phyloP scores from a whole-genome alignment of 1,139 yeast genomes.

The Geotrichum restrictum region DNA sequence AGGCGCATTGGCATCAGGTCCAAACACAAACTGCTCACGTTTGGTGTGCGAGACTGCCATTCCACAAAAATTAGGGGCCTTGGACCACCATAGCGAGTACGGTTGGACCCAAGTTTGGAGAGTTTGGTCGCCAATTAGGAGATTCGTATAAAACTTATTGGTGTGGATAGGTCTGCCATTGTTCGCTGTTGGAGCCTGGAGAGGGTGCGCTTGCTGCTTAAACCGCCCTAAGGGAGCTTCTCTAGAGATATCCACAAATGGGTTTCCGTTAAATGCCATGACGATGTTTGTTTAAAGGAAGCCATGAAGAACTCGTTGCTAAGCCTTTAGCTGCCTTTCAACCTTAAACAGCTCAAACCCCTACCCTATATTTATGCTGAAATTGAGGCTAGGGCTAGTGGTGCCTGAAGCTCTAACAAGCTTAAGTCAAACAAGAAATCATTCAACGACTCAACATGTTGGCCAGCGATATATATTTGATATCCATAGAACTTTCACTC shows the following conservation, averaged over 20 bases:
- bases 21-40: constrained; percentile 59
- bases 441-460: too few relatives aligned
- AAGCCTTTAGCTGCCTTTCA: too few relatives aligned
- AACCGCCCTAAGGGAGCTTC: constrained; percentile 52
- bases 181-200: constrained; percentile 46
- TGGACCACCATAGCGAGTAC: constrained; percentile 65
- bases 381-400: too few relatives aligned
- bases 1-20: constrained; percentile 45
- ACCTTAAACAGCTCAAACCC: too few relatives aligned
- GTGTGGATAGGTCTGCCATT: constrained; percentile 55
- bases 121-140: constrained; percentile 62
- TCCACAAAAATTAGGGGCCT: constrained; percentile 45
- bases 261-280: constrained; percentile 26
- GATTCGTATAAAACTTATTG: constrained; percentile 79
- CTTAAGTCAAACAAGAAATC: too few relatives aligned
- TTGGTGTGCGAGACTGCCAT: constrained; percentile 66
- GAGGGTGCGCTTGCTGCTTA: constrained; percentile 46
- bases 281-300: neutral
- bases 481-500: too few relatives aligned
- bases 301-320: too few relatives aligned
- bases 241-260: constrained; percentile 37
- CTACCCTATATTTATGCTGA: too few relatives aligned
- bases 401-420: too few relatives aligned
- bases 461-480: too few relatives aligned
- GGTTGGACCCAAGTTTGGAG: constrained; percentile 77